phyloP scores from a whole-genome alignment of 1,139 yeast species.

The Eremothecium coryli region DNA sequence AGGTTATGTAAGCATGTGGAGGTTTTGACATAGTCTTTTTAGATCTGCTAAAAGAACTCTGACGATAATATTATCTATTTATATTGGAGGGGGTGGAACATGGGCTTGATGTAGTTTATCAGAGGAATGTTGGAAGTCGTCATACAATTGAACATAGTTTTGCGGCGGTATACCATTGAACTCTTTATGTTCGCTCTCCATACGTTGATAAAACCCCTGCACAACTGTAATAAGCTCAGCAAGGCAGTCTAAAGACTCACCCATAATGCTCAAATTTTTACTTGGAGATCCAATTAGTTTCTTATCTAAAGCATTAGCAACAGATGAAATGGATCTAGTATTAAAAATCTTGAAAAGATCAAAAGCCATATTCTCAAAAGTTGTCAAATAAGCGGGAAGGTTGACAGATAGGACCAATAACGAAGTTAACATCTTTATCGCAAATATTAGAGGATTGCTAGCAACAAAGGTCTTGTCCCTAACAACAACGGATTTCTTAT shows the following conservation, averaged over 20 bases:
- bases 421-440: conserved; percentile 27
- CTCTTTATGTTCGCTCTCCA: conserved; percentile 19
- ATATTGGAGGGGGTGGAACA: conserved; percentile 30
- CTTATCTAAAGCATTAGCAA: conserved; percentile 16
- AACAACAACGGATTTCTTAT: conserved; percentile 35
- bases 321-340: conserved; percentile 24
- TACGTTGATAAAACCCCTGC: conserved; percentile 24
- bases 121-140: conserved; percentile 21
- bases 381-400: conserved; percentile 25
- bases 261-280: conserved; percentile 34
- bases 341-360: conserved; percentile 30
- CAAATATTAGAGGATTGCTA: conserved; percentile 29
- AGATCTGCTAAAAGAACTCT: too few species aligned
- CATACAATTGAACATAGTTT: conserved; percentile 18
- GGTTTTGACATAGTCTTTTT: too few species aligned
- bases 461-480: conserved; percentile 37
- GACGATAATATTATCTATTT: too few species aligned
- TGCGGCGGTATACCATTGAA: conserved; percentile 17
- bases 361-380: conserved; percentile 27
- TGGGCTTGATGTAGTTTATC: conserved; percentile 26
- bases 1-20: background rate
- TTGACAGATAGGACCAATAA: conserved; percentile 28
- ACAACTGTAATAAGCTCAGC: conserved; percentile 29
- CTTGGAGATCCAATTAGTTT: conserved; percentile 22
- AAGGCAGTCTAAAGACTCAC: conserved; percentile 34